phyloP scores from a whole-genome alignment of 768 basidiomycete genomes.

The Exidia glandulosa region DNA sequence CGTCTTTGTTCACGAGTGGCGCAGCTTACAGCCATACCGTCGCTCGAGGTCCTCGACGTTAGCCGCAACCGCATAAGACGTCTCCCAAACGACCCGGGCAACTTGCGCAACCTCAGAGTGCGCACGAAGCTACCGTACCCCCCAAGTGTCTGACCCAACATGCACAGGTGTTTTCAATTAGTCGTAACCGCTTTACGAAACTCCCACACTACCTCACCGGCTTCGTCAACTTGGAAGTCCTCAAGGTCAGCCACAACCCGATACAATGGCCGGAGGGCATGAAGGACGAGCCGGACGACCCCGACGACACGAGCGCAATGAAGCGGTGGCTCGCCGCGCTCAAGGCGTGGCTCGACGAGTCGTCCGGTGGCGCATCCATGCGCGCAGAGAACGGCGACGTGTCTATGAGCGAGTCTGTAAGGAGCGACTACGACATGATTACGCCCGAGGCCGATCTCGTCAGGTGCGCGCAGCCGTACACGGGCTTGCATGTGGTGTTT shows the following conservation, averaged over 20 bases:
- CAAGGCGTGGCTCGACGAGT: constrained; percentile 62
- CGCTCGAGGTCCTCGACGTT: constrained; percentile 88
- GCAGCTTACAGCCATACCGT: constrained; percentile 74
- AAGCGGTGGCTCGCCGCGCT: constrained; percentile 62
- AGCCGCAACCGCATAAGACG: constrained; percentile 82
- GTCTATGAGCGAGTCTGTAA: not conserved
- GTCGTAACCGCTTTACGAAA: constrained; percentile 71
- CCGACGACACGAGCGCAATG: constrained; percentile 40
- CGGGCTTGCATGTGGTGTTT: not conserved
- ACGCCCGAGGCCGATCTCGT: not conserved
- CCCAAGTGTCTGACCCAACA: constrained; percentile 2
- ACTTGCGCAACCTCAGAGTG: constrained; percentile 66
- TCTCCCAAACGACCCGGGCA: constrained; percentile 71
- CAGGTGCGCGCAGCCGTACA: not conserved
- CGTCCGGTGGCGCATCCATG: not conserved
- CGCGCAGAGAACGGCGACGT: not conserved
- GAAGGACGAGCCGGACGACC: constrained; percentile 35
- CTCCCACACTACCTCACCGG: constrained; percentile 70
- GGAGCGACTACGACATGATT: not conserved
- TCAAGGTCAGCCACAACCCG: constrained; percentile 86
- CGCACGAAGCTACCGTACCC: constrained; percentile 9
- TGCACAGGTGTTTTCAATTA: constrained; percentile 69
- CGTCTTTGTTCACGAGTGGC: constrained; percentile 4
- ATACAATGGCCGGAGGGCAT: constrained; percentile 81
- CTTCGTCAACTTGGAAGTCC: constrained; percentile 61